These are phyloP conservation scores for Coemansia sp. DNA, from an alignment of 192 early-diverging fungal genomes.

Conservation along the genomic window DNA sequence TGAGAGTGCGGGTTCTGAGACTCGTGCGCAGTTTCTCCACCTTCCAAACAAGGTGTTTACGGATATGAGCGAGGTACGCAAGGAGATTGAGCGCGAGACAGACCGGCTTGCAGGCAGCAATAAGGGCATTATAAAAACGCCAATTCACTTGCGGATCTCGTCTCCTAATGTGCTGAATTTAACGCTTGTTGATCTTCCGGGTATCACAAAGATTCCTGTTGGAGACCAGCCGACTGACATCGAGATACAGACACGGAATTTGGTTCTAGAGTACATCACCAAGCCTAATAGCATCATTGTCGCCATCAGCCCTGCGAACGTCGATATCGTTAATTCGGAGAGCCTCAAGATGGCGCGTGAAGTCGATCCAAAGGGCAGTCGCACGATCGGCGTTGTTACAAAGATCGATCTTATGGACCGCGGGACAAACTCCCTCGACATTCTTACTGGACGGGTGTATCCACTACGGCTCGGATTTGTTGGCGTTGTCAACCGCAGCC, in stretches of 20 bases:
- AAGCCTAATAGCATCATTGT: constrained; percentile 86
- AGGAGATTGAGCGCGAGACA: constrained; percentile 79
- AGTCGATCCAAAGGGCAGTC: constrained; percentile 74
- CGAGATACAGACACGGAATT: constrained; percentile 72
- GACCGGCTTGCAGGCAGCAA: constrained; percentile 74
- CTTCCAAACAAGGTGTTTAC: constrained; percentile 72
- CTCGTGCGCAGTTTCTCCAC: constrained; percentile 73
- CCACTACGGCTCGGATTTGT: constrained; percentile 79
- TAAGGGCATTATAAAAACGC: constrained; percentile 74
- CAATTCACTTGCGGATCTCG: constrained; percentile 75
- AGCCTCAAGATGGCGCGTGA: constrained; percentile 84
- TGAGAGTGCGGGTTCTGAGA: constrained; percentile 7
- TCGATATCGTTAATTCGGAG: constrained; percentile 80
- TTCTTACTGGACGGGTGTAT: constrained; percentile 72
- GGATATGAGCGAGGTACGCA: constrained; percentile 73
- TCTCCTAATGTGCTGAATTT: constrained; percentile 75
- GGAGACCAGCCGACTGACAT: constrained; percentile 84
- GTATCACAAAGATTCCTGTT: constrained; percentile 72
- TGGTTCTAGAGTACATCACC: constrained; percentile 75
- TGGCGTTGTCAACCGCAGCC: constrained; percentile 80
- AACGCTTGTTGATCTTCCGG: constrained; percentile 82
- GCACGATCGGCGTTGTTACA: constrained; percentile 78
- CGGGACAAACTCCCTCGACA: constrained; percentile 78
- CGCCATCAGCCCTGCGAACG: constrained; percentile 78
- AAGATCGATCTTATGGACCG: constrained; percentile 86